Percentiles rank a stretch among this genome's conserved stretches.
These are phyloP conservation scores for Ramaria rubella DNA, from an alignment of 768 basidiomycete genomes.

Conservation along the genomic window DNA sequence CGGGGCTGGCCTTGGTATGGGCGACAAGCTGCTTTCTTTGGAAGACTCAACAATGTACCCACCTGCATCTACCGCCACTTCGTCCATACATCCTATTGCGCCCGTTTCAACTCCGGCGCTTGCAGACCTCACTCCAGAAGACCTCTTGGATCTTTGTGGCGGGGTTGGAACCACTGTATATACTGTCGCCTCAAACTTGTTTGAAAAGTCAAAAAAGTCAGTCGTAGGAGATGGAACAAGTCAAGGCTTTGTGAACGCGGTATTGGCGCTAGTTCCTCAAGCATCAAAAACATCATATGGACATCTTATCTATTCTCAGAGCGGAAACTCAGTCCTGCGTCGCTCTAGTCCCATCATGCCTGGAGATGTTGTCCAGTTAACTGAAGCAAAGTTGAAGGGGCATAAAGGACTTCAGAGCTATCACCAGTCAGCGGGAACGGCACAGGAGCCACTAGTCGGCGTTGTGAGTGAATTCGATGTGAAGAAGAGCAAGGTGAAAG, in stretches of 20 bases:
- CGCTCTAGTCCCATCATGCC: slow-evolving; percentile 77
- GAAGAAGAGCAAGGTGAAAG: slow-evolving; percentile 81
- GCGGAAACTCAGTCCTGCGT: slow-evolving; percentile 56
- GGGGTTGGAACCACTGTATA: slow-evolving; percentile 70
- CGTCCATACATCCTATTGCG: slow-evolving; percentile 18
- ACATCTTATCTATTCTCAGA: slow-evolving; percentile 70
- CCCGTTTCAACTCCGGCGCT: slow-evolving; percentile 9
- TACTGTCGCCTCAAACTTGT: slow-evolving; percentile 59
- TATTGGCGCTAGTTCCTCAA: slow-evolving; percentile 59
- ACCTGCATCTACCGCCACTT: slow-evolving; percentile 22
- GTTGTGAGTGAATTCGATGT: slow-evolving; percentile 76
- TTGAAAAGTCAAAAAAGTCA: slow-evolving; percentile 68
- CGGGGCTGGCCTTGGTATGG: slow-evolving; percentile 43
- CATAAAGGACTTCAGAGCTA: slow-evolving; percentile 75
- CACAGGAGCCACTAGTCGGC: slow-evolving; percentile 59
- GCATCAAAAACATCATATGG: slow-evolving; percentile 53
- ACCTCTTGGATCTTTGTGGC: slow-evolving; percentile 63
- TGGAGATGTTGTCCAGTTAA: slow-evolving; percentile 73
- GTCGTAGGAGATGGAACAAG: slow-evolving; percentile 84
- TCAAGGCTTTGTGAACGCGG: slow-evolving; percentile 66
- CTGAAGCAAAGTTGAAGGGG: slow-evolving; percentile 74
- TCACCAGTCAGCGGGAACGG: slow-evolving; percentile 47
- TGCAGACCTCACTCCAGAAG: slow-evolving; percentile 45
- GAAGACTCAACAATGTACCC: slow-evolving; percentile 44
- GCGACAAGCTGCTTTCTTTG: slow-evolving; percentile 46